Evolutionary conservation across 192 early-diverging fungal species (phyloP), one percentile per base, ranked within the genome.

Genomic region (Paraglomus brasilianum): DNA sequence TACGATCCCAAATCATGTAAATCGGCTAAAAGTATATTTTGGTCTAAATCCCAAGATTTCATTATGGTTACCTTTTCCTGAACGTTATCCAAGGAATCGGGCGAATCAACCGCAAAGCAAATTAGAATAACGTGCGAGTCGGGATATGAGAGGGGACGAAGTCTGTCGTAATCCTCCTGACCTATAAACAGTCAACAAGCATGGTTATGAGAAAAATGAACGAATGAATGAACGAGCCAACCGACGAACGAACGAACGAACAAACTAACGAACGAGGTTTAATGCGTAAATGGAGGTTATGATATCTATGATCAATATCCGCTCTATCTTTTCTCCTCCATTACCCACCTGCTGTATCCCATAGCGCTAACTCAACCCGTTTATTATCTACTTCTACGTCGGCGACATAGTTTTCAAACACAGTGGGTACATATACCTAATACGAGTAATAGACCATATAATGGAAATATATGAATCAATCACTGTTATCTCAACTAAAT

Each of bases 101-200:
- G 87, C 22, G 90, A 88, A 72, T 90, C 92, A 53, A 97, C 87
- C 58, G 92, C 86, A 74, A 96, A 97, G 80, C 92, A 94, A 71
- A 98, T 92, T 65, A 98, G 80, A 64, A 98, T 91, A 50, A 95
- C 92, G 78, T 96, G 86, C 17, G 93, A 89, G 75, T 93, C 94
- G 9, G 94, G 90, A 74, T 97, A 98, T 21, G 91, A 94, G 65
- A 97, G 81, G 17, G 91, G 89, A 46, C 95, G 89, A 72, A 98
- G 80, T 66, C 93, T 91, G 81, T 97, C 94, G 74, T 96, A 96
- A 77, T 98, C 96, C 81, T 97, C 95, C 71, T 96, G 94, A 39
- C 87, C 95, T 85, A 77, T 39, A 61, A 13, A 8, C 39, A 30
- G 30, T 30, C 30, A 3, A 30, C 30, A 30, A 3, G 30, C 3